Conservation (phyloP, 768 basidiomycete species). For the Podaxis carcinomalis region DNA sequence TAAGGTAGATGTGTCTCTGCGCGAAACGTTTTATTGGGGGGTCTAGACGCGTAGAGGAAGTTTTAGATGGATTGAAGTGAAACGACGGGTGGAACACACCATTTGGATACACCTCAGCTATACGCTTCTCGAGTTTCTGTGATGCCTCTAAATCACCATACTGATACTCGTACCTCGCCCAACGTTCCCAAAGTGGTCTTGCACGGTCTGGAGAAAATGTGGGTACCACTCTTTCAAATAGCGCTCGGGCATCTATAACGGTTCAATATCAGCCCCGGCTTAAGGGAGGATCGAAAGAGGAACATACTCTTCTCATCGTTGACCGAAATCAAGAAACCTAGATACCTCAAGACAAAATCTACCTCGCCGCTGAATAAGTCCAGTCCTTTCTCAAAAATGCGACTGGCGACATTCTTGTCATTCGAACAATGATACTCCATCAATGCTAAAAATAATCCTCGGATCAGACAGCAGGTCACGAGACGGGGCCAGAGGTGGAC, state of each 20-base stretch:
- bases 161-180: slow-evolving; percentile 93
- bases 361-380: slow-evolving; percentile 79
- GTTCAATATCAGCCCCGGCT: slow-evolving; percentile 9
- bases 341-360: slow-evolving; percentile 84
- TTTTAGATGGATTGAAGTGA: background rate
- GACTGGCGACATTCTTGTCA: slow-evolving; percentile 68
- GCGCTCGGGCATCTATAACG: slow-evolving; percentile 80
- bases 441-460: slow-evolving; percentile 48
- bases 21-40: slow-evolving; percentile 90
- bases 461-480: background rate
- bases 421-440: slow-evolving; percentile 95
- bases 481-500: slow-evolving; percentile 8
- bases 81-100: slow-evolving; percentile 43
- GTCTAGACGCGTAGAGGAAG: slow-evolving; percentile 43
- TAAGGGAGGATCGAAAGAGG: background rate
- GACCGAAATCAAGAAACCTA: slow-evolving; percentile 89
- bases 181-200: slow-evolving; percentile 89
- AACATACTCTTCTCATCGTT: slow-evolving; percentile 91
- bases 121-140: slow-evolving; percentile 85
- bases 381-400: slow-evolving; percentile 93
- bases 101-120: slow-evolving; percentile 81
- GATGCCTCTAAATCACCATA: slow-evolving; percentile 89
- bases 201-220: slow-evolving; percentile 77
- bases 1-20: slow-evolving; percentile 77
- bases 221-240: slow-evolving; percentile 86